Conservation (phyloP, 495 filamentous ascomycete species). For the Chaetomidium leptoderma region DNA sequence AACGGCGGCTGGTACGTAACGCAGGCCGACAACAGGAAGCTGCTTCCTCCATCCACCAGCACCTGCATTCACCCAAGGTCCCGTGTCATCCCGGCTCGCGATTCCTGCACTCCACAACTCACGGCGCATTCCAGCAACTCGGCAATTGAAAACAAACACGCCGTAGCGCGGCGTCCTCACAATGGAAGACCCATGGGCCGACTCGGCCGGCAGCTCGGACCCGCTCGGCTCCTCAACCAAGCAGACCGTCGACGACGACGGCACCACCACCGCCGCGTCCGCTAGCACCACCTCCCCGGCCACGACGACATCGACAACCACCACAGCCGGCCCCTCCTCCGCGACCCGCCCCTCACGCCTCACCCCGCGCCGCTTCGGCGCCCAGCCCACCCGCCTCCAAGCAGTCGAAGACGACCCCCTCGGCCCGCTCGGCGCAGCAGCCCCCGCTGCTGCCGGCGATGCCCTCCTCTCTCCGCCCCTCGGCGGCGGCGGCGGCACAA, state of each 20-base stretch:
- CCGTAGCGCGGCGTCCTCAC: neutral
- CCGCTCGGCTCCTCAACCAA: slow-evolving; percentile 19
- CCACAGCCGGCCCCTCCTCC: slow-evolving; percentile 30
- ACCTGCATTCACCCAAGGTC: neutral
- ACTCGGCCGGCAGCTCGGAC: slow-evolving; percentile 21
- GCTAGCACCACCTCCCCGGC: slow-evolving; percentile 8
- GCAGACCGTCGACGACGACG: slow-evolving; percentile 8
- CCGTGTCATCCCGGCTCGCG: neutral
- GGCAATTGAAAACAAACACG: neutral
- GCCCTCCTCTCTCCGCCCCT: slow-evolving; percentile 24
- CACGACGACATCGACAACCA: neutral
- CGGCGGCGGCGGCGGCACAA: neutral
- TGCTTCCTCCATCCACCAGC: neutral
- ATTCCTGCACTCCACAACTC: neutral
- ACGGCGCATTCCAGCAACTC: neutral
- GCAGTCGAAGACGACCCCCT: slow-evolving; percentile 80
- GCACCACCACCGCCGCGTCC: neutral
- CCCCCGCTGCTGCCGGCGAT: slow-evolving; percentile 46
- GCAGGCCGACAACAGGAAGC: neutral
- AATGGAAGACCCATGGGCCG: slow-evolving; percentile 42
- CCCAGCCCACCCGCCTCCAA: slow-evolving; percentile 78
- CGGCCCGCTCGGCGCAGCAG: slow-evolving; percentile 82
- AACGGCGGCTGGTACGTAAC: slow-evolving; percentile 11
- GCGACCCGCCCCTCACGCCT: slow-evolving; percentile 34
- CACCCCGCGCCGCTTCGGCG: slow-evolving; percentile 68